Evolutionary conservation across 805 yeast genomes (phyloP).

Genomic region (Sugiyamaella boreocaroliniensis): DNA sequence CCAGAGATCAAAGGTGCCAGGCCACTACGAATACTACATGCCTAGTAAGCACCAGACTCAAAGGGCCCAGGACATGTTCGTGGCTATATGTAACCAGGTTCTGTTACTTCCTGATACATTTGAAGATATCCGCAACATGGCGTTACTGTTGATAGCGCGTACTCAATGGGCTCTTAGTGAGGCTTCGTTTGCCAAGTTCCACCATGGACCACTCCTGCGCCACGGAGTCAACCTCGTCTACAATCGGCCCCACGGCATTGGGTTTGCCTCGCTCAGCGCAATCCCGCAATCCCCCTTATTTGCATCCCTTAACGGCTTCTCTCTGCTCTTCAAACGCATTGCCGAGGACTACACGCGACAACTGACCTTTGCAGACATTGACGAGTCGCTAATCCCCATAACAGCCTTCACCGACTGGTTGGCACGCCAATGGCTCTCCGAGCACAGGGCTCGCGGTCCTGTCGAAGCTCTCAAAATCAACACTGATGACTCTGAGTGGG

Average conservation of each 20-base stretch:
- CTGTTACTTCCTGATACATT: not conserved
- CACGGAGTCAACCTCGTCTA: not conserved
- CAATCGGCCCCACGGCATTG: not conserved
- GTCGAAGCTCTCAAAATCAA: not conserved
- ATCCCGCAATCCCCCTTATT: not conserved
- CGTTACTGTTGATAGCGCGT: conserved; percentile 2
- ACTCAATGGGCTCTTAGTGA: conserved; percentile 2
- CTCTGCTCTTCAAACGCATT: conserved; percentile 9
- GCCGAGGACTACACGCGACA: not conserved
- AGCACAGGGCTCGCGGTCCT: not conserved
- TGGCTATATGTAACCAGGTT: conserved; percentile 3
- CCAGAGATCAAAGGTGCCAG: not conserved
- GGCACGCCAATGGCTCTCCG: not conserved
- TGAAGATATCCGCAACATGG: conserved; percentile 1
- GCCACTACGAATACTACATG: not conserved
- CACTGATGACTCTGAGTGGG: conserved; percentile 3
- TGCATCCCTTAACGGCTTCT: conserved; percentile 13
- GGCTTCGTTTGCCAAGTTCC: not conserved
- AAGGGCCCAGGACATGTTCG: conserved; percentile 1
- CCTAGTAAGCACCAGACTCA: not conserved
- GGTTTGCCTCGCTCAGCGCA: not conserved
- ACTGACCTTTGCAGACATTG: conserved; percentile 3
- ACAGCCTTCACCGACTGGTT: conserved; percentile 3
- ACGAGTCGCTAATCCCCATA: not conserved
- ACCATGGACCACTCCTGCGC: not conserved